Evolutionary conservation across 306 rosid species (phyloP).

Genomic region (Oemleria cerasiformis): DNA sequence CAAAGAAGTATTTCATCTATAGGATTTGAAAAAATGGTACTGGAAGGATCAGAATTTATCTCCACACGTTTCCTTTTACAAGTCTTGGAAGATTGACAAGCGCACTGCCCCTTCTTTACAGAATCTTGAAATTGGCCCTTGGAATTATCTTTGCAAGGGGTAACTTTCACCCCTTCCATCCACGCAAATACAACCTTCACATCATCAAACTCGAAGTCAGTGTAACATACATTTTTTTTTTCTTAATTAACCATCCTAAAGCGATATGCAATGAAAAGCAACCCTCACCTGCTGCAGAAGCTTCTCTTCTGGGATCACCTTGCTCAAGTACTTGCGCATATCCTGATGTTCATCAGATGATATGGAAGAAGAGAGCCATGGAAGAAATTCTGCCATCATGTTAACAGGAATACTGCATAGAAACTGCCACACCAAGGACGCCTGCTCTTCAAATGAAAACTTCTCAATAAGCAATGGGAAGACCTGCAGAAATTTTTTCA

Average conservation of each 20-base stretch:
- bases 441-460: constrained; percentile 75
- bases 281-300: constrained; percentile 80
- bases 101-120: constrained; percentile 31
- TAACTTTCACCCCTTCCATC: constrained; percentile 56
- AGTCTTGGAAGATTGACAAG: constrained; percentile 26
- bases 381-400: constrained; percentile 82
- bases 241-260: constrained; percentile 4
- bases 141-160: constrained; percentile 19
- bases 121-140: constrained; percentile 30
- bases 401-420: constrained; percentile 92
- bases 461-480: constrained; percentile 89
- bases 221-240: neutral
- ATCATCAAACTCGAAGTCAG: constrained; percentile 27
- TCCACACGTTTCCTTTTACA: constrained; percentile 42
- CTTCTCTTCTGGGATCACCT: constrained; percentile 77
- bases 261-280: constrained; percentile 3
- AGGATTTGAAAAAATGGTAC: constrained; percentile 48
- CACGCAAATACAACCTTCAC: constrained; percentile 79
- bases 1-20: constrained; percentile 82
- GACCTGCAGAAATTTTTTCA: constrained; percentile 48
- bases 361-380: constrained; percentile 80
- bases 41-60: constrained; percentile 28
- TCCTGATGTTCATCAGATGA: constrained; percentile 74
- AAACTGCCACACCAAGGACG: constrained; percentile 90
- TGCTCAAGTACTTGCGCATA: constrained; percentile 61